Percentiles rank a stretch among this genome's conserved stretches.
phyloP scores from a whole-genome alignment of 192 early-diverging fungal genomes.

The Gaertneriomyces semiglobifer region DNA sequence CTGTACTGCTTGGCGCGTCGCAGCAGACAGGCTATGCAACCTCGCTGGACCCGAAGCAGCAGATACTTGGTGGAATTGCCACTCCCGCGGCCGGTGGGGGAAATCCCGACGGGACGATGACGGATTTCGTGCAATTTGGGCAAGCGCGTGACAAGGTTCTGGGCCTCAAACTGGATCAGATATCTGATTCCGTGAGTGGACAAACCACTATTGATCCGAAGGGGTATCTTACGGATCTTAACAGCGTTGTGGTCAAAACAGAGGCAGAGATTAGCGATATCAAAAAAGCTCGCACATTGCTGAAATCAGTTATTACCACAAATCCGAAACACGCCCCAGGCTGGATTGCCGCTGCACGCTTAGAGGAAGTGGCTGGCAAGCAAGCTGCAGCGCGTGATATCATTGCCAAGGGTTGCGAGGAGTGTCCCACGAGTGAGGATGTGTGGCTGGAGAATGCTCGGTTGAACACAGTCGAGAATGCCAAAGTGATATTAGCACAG shows the following conservation, averaged over 20 bases:
- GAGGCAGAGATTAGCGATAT: constrained; percentile 84
- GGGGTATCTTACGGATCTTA: constrained; percentile 93
- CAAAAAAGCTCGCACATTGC: constrained; percentile 81
- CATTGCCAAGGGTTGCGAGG: constrained; percentile 88
- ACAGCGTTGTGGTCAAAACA: constrained; percentile 73
- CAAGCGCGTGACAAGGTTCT: constrained; percentile 90
- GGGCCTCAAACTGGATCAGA: constrained; percentile 85
- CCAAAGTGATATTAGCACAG: constrained; percentile 86
- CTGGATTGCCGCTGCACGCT: constrained; percentile 96
- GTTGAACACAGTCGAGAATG: constrained; percentile 77
- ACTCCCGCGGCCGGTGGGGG: constrained; percentile 42
- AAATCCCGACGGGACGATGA: constrained; percentile 57
- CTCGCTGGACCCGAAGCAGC: constrained; percentile 61
- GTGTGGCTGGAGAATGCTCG: constrained; percentile 96
- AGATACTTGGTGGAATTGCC: constrained; percentile 56
- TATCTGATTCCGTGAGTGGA: constrained; percentile 80
- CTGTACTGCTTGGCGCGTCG: constrained; percentile 64
- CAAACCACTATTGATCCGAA: constrained; percentile 90
- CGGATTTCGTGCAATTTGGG: constrained; percentile 89
- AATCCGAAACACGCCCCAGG: constrained; percentile 96
- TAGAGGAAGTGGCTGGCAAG: constrained; percentile 92
- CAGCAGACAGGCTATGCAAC: constrained; percentile 49
- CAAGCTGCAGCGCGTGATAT: constrained; percentile 74
- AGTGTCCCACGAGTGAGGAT: constrained; percentile 92
- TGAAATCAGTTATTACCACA: constrained; percentile 85